These are phyloP conservation scores for Colletotrichum cereale DNA, from an alignment of 2,329 filamentous ascomycete genomes.

Conservation along the genomic window DNA sequence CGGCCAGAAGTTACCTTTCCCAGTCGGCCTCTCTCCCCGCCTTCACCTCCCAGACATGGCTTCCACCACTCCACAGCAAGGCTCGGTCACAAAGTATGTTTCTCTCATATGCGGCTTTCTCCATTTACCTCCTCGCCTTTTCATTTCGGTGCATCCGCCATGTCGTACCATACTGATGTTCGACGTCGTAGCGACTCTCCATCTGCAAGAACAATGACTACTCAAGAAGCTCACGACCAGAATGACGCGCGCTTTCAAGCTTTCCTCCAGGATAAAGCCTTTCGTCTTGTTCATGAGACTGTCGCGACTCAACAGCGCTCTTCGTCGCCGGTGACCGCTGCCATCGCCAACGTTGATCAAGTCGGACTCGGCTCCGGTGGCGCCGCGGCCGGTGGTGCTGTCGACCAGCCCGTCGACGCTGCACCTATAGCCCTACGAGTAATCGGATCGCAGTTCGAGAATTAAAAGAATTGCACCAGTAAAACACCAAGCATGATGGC, in stretches of 20 bases:
- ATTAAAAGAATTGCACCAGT: background rate
- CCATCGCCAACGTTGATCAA: background rate
- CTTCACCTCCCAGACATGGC: background rate
- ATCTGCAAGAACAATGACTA: background rate
- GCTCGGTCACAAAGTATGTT: background rate
- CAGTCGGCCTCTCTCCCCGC: background rate
- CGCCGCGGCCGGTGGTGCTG: background rate
- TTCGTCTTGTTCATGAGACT: background rate
- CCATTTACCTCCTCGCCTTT: background rate
- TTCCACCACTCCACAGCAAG: background rate
- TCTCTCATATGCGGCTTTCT: background rate
- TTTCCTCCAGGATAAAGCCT: background rate
- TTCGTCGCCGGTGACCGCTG: background rate
- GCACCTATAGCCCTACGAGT: background rate
- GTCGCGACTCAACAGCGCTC: background rate
- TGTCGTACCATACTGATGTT: background rate
- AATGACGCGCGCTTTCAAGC: background rate
- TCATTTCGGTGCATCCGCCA: background rate
- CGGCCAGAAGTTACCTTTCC: background rate
- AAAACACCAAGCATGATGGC: too few species aligned
- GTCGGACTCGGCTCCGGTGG: background rate
- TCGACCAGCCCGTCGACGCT: background rate
- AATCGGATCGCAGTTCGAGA: background rate
- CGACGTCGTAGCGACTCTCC: background rate
- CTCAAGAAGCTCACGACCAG: background rate